Conservation (phyloP, 352 stramenopile genomes). For the Globisporangium cylindrosporum region DNA sequence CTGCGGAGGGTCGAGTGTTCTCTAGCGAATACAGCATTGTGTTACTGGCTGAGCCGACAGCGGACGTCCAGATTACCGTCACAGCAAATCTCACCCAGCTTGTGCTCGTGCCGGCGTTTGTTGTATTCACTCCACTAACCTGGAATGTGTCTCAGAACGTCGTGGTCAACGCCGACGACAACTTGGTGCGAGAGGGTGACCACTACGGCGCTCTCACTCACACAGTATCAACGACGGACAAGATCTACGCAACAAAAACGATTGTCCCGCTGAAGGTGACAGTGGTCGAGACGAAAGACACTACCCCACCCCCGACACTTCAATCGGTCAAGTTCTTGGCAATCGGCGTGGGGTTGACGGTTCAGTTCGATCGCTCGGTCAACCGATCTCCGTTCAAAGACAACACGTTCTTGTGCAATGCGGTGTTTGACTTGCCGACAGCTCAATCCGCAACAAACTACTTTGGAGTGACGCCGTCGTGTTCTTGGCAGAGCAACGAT, state of each 20-base stretch:
- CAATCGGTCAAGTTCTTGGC: conserved; percentile 51
- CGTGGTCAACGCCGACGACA: conserved; percentile 43
- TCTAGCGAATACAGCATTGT: conserved; percentile 48
- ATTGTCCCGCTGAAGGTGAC: conserved; percentile 34
- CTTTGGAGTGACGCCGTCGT: conserved; percentile 34
- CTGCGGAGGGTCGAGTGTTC: conserved; percentile 47
- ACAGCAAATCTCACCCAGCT: conserved; percentile 35
- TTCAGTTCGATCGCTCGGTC: conserved; percentile 51
- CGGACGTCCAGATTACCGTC: conserved; percentile 33
- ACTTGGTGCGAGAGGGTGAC: conserved; percentile 42
- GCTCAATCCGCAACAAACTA: conserved; percentile 27
- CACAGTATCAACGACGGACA: conserved; percentile 25
- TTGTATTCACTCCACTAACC: conserved; percentile 36
- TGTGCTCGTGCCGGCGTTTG: conserved; percentile 29
- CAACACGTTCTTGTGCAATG: conserved; percentile 41
- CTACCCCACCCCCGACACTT: conserved; percentile 52
- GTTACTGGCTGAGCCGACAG: conserved; percentile 39
- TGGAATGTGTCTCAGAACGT: conserved; percentile 55
- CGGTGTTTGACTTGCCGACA: conserved; percentile 54
- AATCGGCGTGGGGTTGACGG: conserved; percentile 36
- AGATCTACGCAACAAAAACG: conserved; percentile 28
- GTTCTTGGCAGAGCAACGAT: conserved; percentile 47
- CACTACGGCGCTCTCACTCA: conserved; percentile 32
- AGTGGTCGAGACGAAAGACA: conserved; percentile 62
- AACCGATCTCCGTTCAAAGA: conserved; percentile 27